phyloP scores from a whole-genome alignment of 176 grass and related monocot genomes.

The Guadua angustifolia region DNA sequence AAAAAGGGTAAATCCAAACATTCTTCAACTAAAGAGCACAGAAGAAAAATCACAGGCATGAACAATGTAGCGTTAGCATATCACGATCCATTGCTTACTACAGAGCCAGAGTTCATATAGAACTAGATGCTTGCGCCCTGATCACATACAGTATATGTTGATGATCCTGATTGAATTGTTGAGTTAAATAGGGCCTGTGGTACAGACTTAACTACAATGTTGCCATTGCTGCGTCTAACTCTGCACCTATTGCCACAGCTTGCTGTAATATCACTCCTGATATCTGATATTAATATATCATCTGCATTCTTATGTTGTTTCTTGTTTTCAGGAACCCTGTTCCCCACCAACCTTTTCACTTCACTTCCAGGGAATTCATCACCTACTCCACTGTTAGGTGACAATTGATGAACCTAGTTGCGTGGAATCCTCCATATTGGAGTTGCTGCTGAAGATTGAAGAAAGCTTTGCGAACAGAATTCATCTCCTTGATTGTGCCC shows the following conservation, averaged over 20 bases:
- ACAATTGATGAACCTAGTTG: neutral
- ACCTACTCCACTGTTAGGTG: constrained; percentile 77
- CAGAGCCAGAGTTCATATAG: neutral
- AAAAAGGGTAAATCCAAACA: neutral
- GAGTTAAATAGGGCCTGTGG: neutral
- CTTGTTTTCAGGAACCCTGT: constrained; percentile 58
- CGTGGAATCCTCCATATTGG: neutral
- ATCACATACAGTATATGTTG: neutral
- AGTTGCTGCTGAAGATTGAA: neutral
- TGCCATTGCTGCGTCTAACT: neutral
- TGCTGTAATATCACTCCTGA: neutral
- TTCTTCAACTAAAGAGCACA: neutral
- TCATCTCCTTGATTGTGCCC: neutral
- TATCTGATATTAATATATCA: neutral
- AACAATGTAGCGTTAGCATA: neutral
- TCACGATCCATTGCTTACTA: neutral
- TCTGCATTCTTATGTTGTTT: neutral
- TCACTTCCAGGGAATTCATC: constrained; percentile 87
- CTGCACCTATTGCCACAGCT: neutral
- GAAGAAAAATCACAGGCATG: neutral
- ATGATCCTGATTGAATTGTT: neutral
- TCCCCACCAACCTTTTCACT: constrained; percentile 75
- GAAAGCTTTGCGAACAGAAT: neutral
- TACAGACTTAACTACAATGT: neutral
- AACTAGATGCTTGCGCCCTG: neutral